Evolutionary conservation across 148 eudicot species (phyloP).

Genomic region (Chenopodium berlandieri): DNA sequence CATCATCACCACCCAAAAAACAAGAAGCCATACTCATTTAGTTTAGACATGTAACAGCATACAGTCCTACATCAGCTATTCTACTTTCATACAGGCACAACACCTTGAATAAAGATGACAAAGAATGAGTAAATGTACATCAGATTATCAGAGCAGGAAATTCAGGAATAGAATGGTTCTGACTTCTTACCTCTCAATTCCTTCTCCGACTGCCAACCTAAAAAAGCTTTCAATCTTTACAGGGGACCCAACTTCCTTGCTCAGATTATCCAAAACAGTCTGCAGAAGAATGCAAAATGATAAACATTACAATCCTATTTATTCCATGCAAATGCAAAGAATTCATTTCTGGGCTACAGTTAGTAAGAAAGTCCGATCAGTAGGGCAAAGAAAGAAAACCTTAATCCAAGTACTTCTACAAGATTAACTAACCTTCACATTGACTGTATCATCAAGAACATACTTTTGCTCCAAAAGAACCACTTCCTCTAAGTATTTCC

Average conservation of each 20-base stretch:
- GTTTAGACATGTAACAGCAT: neutral
- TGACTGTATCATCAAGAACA: constrained; percentile 64
- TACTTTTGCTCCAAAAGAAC: constrained; percentile 96
- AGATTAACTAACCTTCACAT: constrained; percentile 60
- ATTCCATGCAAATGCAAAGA: neutral
- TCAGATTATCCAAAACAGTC: constrained; percentile 64
- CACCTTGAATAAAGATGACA: neutral
- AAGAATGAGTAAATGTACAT: neutral
- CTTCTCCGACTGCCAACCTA: constrained; percentile 94
- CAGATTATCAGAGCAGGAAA: neutral
- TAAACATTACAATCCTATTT: constrained; percentile 2
- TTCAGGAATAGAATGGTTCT: neutral
- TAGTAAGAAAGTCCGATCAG: constrained; percentile 2
- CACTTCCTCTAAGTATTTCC: constrained; percentile 89
- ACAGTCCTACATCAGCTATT: neutral
- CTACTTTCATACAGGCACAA: neutral
- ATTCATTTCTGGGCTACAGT: neutral
- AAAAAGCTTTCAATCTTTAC: constrained; percentile 72
- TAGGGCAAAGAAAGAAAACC: neutral
- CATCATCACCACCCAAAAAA: neutral
- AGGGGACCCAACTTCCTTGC: constrained; percentile 75
- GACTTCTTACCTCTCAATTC: constrained; percentile 60
- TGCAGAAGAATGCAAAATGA: constrained; percentile 35
- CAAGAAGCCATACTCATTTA: neutral
- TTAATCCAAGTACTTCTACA: neutral